Conservation (phyloP, 169 alveolate genomes). For the Eimeria praecox region DNA sequence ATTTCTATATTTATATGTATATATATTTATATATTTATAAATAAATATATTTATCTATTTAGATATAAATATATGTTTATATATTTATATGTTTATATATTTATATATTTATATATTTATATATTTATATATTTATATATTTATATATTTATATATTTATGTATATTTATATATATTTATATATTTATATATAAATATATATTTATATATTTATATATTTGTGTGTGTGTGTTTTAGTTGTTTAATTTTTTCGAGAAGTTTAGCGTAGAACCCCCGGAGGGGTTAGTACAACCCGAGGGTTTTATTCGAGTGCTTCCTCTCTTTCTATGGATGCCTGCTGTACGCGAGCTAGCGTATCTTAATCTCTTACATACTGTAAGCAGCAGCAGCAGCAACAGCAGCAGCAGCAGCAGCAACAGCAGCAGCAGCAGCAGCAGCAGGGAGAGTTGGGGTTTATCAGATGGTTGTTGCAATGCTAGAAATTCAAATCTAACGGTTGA, state of each 20-base stretch:
- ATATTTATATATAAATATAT: neutral
- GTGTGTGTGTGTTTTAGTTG: neutral
- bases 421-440: conserved; percentile 27
- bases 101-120: too few relatives aligned
- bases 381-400: neutral
- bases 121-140: neutral
- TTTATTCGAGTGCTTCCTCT: conserved; percentile 76
- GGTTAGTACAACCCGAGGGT: conserved; percentile 69
- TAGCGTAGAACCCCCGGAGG: conserved; percentile 75
- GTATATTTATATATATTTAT: neutral
- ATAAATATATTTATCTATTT: too few relatives aligned
- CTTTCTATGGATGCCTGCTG: conserved; percentile 67
- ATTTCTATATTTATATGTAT: neutral
- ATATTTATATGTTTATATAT: neutral
- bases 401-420: conserved; percentile 3
- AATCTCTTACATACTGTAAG: conserved; percentile 63
- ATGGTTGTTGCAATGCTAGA: too few relatives aligned
- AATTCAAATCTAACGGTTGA: too few relatives aligned
- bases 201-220: neutral
- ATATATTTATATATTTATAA: neutral
- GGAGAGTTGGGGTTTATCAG: neutral
- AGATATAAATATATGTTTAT: neutral
- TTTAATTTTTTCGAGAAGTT: conserved; percentile 75
- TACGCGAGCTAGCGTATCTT: conserved; percentile 66
- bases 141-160: too few relatives aligned